phyloP scores from a whole-genome alignment of 1,284 basidiomycete genomes.

The Naganishia sp. region DNA sequence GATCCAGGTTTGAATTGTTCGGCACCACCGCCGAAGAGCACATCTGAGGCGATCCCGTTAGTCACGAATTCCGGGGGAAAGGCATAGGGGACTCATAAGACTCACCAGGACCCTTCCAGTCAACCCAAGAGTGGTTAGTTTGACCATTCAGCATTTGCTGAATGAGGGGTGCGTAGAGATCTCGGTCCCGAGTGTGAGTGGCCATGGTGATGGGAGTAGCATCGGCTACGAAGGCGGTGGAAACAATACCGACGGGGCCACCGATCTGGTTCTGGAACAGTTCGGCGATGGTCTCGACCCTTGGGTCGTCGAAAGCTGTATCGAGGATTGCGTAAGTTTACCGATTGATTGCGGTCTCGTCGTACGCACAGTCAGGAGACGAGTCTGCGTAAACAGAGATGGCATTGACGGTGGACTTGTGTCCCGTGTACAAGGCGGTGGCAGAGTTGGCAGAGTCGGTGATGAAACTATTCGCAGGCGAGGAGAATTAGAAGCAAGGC shows the following conservation, averaged over 20 bases:
- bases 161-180: constrained; percentile 45
- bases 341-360: neutral
- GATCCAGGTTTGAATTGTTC: constrained; percentile 49
- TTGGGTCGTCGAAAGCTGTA: constrained; percentile 48
- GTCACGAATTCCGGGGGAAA: constrained; percentile 38
- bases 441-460: constrained; percentile 57
- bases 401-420: constrained; percentile 56
- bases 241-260: constrained; percentile 54
- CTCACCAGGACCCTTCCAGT: constrained; percentile 44
- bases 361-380: constrained; percentile 35
- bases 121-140: constrained; percentile 52
- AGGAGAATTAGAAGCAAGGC: too few species aligned
- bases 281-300: constrained; percentile 48
- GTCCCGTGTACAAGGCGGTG: constrained; percentile 53
- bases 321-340: constrained; percentile 36
- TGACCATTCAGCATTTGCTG: constrained; percentile 53
- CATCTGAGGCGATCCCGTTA: constrained; percentile 29
- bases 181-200: constrained; percentile 24
- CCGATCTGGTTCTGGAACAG: constrained; percentile 41
- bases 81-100: neutral
- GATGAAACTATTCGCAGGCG: constrained; percentile 40
- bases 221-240: constrained; percentile 55
- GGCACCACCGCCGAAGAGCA: constrained; percentile 52
- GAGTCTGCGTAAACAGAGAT: constrained; percentile 49
- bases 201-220: constrained; percentile 51